Evolutionary conservation across 306 rosid species (phyloP), one percentile per base, ranked within the genome.

Genomic region (Crotalaria pallida): DNA sequence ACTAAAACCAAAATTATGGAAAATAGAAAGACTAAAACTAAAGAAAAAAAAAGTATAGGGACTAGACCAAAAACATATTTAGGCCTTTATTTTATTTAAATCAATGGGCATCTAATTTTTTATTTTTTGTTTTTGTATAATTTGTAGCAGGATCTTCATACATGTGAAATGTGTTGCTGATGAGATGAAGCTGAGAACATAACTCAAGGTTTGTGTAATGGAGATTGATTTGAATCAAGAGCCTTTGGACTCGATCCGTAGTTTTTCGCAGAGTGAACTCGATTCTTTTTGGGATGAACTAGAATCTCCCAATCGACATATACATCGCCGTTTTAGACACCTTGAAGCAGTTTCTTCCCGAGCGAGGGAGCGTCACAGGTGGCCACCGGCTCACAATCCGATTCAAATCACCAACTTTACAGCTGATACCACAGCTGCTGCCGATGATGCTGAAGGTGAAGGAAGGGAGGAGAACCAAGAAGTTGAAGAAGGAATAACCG

Each of bases 201-300:
- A 62, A 65, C 67, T 75, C 77, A 79, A 60, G 79, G 47, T 31
- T 18, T 71, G 43, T 76, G 23, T 52, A 67, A 81, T 84, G 88
- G 78, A 67, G 67, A 82, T 92, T 67, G 94, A 87, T 83, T 83
- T 89, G 83, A 89, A 89, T 82, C 86, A 70, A 71, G 88, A 84
- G 47, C 98, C 96, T 70, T 64, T 68, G 73, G 91, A 85, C 34
- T 85, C 72, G 15, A 51, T 74, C 38, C 79, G 38, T 76, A 63
- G 38, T 76, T 51, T 68, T 72, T 70, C 96, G 6, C 79, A 21
- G n/a, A 3, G 40, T 58, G 81, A 79, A 63, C 71, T 82, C 31
- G 89, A 82, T 65, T 67, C 84, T 60, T 61, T 86, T 40, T 72
- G 80, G 52, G 73, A 81, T 59, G 97, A 88, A 41, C 81, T 85